Conservation (phyloP, 768 basidiomycete species). For the Lenzites betulinus region DNA sequence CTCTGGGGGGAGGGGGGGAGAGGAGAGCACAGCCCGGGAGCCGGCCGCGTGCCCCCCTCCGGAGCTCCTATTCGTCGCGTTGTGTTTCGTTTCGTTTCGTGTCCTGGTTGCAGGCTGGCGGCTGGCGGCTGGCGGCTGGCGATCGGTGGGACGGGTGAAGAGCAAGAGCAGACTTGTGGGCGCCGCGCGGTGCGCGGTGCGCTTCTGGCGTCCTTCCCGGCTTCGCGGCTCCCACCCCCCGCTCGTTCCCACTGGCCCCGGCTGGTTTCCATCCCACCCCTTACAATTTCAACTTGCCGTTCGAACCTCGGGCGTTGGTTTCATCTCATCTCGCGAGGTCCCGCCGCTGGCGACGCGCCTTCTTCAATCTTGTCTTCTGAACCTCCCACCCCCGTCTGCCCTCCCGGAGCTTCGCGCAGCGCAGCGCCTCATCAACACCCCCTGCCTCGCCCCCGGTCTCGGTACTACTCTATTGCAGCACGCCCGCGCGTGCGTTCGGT, state of each 20-base stretch:
- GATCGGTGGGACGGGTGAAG: too few species aligned
- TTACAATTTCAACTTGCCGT: too few species aligned
- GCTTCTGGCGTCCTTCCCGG: not conserved
- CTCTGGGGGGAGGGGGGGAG: not conserved
- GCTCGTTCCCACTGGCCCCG: too few species aligned
- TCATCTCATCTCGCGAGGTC: not conserved
- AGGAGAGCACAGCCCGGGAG: too few species aligned
- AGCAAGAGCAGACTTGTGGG: conserved; percentile 6
- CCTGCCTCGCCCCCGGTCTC: not conserved
- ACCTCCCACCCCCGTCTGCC: not conserved
- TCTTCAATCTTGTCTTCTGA: not conserved
- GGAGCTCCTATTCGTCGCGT: too few species aligned
- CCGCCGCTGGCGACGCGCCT: not conserved
- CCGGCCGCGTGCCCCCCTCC: too few species aligned
- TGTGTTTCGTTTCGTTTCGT: too few species aligned
- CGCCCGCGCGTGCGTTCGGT: not conserved
- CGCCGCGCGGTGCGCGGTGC: not conserved
- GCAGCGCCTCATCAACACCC: not conserved
- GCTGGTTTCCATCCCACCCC: too few species aligned
- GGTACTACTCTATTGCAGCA: not conserved
- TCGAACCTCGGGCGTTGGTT: not conserved
- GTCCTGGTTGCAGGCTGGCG: too few species aligned
- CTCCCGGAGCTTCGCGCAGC: too few species aligned
- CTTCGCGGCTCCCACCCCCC: not conserved
- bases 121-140: too few species aligned